phyloP scores from a whole-genome alignment of 345 rosid genomes.

The Carallia pectinifolia region DNA sequence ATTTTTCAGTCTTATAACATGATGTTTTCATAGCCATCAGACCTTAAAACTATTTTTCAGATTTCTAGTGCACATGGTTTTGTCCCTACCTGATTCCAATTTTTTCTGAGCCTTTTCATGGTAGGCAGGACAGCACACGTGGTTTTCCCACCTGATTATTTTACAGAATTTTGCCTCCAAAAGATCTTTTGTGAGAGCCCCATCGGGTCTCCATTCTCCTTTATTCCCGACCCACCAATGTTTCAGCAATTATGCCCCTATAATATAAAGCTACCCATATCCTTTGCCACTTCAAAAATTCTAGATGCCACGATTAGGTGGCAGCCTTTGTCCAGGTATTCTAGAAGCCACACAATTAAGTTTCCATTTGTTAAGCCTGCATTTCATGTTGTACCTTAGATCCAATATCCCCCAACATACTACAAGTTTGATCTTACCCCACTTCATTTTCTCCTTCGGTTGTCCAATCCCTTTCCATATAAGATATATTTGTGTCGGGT shows the following conservation, averaged over 20 bases:
- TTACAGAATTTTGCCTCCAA: background rate
- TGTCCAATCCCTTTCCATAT: background rate
- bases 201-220: constrained; percentile 19
- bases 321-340: constrained; percentile 18
- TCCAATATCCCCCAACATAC: no score
- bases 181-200: constrained; percentile 12
- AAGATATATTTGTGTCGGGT: no score
- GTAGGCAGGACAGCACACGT: background rate
- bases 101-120: background rate
- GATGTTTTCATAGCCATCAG: no score
- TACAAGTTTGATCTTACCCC: background rate
- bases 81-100: background rate
- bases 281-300: constrained; percentile 10
- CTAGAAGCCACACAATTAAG: background rate
- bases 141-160: constrained; percentile 1
- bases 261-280: constrained; percentile 4
- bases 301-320: constrained; percentile 14
- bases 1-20: no score
- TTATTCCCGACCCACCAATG: constrained; percentile 11
- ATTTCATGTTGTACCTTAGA: no score
- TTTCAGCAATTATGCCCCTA: constrained; percentile 5
- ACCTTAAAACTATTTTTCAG: no score
- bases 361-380: background rate
- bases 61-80: constrained; percentile 7
- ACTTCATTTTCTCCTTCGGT: background rate